Conservation (phyloP, 2,329 filamentous ascomycete genomes). For the Beauveria varroae region DNA sequence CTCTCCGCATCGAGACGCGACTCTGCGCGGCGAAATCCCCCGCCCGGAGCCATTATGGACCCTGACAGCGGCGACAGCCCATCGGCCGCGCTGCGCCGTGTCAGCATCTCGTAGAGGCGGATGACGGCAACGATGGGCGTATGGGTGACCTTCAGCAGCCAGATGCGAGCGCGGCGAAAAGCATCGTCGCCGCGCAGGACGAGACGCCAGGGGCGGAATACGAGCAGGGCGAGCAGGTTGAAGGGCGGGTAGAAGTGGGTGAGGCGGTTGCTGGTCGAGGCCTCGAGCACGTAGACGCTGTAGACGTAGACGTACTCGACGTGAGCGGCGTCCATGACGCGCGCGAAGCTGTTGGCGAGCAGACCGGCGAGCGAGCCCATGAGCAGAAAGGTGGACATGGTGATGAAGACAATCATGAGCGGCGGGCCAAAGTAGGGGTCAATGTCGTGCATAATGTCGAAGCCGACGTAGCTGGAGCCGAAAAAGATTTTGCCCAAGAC, state of each 20-base stretch:
- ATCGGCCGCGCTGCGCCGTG: constrained; percentile 18
- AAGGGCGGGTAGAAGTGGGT: constrained; percentile 65
- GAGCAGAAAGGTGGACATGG: constrained; percentile 68
- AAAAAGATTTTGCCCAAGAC: constrained; percentile 76
- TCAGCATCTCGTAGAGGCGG: constrained; percentile 54
- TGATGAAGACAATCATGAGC: constrained; percentile 66
- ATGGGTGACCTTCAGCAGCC: constrained; percentile 56
- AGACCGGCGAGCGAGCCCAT: constrained; percentile 74
- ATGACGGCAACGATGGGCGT: constrained; percentile 64
- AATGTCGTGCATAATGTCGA: constrained; percentile 57
- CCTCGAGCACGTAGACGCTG: constrained; percentile 56
- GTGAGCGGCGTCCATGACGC: constrained; percentile 54
- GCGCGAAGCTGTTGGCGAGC: constrained; percentile 66
- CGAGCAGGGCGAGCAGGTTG: constrained; percentile 65
- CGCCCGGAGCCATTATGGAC: background rate
- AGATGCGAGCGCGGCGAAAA: constrained; percentile 54
- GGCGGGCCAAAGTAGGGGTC: constrained; percentile 52
- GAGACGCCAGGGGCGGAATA: constrained; percentile 65
- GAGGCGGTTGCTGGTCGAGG: constrained; percentile 59
- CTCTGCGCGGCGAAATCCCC: background rate
- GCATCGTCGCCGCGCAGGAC: constrained; percentile 55
- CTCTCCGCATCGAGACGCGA: background rate
- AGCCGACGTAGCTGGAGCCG: constrained; percentile 67
- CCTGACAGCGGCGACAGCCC: background rate
- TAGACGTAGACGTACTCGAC: constrained; percentile 79